Conservation (phyloP, 768 basidiomycete genomes). For the Amanita polypyramis region DNA sequence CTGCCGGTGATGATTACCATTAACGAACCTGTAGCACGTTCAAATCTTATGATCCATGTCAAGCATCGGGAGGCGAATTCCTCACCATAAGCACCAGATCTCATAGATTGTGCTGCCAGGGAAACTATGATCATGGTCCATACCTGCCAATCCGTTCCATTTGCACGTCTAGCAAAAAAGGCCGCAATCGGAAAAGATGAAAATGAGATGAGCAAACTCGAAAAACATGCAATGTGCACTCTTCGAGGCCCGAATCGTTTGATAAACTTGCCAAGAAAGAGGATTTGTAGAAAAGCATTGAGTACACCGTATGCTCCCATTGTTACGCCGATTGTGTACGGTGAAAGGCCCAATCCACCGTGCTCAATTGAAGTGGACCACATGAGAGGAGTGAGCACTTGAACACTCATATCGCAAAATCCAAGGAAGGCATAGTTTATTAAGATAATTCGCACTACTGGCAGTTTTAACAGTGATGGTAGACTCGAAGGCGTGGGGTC, state of each 20-base stretch:
- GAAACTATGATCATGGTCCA: neutral
- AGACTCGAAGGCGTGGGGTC: neutral
- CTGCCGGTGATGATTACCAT: neutral
- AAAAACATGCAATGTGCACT: constrained; percentile 27
- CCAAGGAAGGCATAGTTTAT: neutral
- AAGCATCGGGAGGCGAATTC: neutral
- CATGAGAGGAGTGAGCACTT: constrained; percentile 16
- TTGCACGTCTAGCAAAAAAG: constrained; percentile 1
- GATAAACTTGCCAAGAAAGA: constrained; percentile 34
- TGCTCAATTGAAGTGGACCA: constrained; percentile 38
- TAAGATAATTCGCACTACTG: neutral
- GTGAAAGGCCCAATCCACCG: constrained; percentile 47
- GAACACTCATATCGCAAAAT: neutral
- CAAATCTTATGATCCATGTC: neutral
- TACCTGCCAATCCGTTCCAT: neutral
- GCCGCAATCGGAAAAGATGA: constrained; percentile 10
- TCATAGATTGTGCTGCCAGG: neutral
- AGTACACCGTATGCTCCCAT: constrained; percentile 39
- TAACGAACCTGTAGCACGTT: neutral
- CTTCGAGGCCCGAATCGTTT: constrained; percentile 32
- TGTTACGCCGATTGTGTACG: constrained; percentile 42
- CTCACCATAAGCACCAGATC: neutral
- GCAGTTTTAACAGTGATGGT: neutral
- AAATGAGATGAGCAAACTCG: constrained; percentile 11
- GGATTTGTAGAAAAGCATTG: constrained; percentile 41